These are phyloP conservation scores for Lactarius hengduanensis DNA, from an alignment of 768 basidiomycete genomes.

Conservation along the genomic window DNA sequence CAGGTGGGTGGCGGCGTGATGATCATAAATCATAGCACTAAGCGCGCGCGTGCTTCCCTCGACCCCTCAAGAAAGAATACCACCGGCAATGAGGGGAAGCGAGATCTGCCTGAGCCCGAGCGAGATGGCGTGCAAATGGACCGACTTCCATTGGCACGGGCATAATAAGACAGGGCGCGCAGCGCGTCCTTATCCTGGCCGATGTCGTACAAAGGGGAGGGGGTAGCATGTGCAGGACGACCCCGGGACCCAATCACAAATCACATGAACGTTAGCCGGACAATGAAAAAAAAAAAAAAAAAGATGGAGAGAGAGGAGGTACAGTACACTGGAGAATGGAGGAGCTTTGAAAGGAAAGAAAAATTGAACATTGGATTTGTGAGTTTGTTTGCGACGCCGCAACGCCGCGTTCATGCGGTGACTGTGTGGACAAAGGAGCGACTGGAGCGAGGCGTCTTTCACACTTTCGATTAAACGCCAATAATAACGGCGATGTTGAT, in stretches of 20 bases:
- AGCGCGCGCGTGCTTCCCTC: neutral
- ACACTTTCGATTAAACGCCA: constrained; percentile 10
- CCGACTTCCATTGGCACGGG: neutral
- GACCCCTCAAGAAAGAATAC: neutral
- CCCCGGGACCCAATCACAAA: constrained; percentile 2
- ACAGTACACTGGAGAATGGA: neutral
- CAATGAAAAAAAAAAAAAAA: neutral
- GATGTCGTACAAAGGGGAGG: constrained; percentile 4
- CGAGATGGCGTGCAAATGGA: neutral
- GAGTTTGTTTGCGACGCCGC: neutral
- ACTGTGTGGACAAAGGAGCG: neutral
- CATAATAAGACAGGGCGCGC: neutral
- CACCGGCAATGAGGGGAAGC: constrained; percentile 8
- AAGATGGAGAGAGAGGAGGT: neutral
- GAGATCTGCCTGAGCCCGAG: constrained; percentile 12
- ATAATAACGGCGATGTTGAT: constrained; percentile 7
- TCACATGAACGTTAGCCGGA: neutral
- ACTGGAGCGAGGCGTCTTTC: constrained; percentile 12
- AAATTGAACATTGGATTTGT: neutral
- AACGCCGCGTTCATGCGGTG: neutral
- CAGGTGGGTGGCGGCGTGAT: neutral
- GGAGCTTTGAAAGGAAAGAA: neutral
- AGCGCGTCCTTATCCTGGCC: neutral
- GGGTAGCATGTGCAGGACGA: neutral
- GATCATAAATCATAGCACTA: neutral